Evolutionary conservation across 768 basidiomycete genomes (phyloP), one percentile per base, ranked within the genome.

Genomic region (Ephemerocybe angulata): DNA sequence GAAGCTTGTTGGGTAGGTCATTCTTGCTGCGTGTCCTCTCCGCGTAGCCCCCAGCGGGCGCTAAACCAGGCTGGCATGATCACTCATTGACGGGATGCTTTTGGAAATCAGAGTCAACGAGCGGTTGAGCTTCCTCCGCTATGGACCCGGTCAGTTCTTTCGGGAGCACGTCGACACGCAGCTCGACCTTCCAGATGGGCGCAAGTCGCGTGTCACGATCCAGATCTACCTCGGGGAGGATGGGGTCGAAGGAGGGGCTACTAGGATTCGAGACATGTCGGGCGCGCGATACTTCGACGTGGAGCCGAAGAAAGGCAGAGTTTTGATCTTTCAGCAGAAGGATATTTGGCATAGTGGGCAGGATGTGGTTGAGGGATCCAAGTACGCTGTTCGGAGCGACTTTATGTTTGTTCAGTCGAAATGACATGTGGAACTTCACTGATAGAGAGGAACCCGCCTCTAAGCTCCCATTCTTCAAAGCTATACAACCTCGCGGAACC

Each of bases 191-290:
- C 70, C 71, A 1, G 73, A 76, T 47, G 72, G 71, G 38, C 67
- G 72, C 29, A 67, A 65, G 28, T 71, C 73, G 0, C 67, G 70
- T 13, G 70, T 75, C 2, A 80, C 77, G 1, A 44, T 78, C 19
- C 76, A 77, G 52, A 64, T 79, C 7, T 78, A 80, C 52, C 70
- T 80, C 11, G 77, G 73, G 31, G 72, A 71, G 11, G 66, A 68
- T 3, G 69, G 56, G 1, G 54, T 76, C 1, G 58, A 65, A 41
- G 76, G 75, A 5, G 77, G 77, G 6, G 70, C 76, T 1, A 80
- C 77, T 4, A 65, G 76, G 33, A 71, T 79, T 31, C 67, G 63
- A 52, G 61, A 66, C 12, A 56, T 64, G n/a, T 60, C 61, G 25
- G 62, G 65, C 15, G 62, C 62, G 11, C 60, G 63, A 3, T 71